Evolutionary conservation across 2,329 filamentous ascomycete species (phyloP).

Genomic region (Exophiala sideris): DNA sequence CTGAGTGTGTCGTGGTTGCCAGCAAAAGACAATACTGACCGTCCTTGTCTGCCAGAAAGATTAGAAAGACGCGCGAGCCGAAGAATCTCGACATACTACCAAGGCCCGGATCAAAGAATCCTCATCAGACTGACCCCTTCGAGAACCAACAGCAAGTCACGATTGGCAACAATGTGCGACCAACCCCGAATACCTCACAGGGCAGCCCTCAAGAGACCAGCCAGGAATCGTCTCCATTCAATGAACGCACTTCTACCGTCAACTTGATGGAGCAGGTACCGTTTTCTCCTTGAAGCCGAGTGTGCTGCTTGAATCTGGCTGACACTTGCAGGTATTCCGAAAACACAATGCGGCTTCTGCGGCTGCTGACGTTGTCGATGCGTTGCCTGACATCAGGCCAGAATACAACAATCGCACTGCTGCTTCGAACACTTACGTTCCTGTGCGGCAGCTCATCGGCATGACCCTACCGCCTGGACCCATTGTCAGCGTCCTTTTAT

Average conservation of each 20-base stretch:
- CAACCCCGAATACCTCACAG: no score
- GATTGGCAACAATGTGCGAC: no score
- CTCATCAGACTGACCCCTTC: neutral
- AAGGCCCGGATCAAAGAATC: neutral
- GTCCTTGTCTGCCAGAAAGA: neutral
- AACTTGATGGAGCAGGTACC: neutral
- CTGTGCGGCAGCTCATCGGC: neutral
- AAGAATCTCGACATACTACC: neutral
- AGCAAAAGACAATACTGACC: neutral
- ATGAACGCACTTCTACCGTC: neutral
- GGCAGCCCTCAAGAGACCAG: neutral
- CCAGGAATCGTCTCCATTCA: neutral
- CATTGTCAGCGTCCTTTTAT: neutral
- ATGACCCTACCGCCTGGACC: neutral
- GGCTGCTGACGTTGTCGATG: neutral
- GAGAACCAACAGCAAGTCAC: no score
- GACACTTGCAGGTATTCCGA: neutral
- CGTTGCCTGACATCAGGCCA: neutral
- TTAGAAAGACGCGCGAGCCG: neutral
- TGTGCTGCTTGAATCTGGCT: no score
- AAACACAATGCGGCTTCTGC: neutral
- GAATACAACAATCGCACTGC: neutral
- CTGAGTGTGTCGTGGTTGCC: neutral
- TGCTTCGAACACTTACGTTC: neutral
- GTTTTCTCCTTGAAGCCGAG: no score